Percentiles rank a stretch among this genome's conserved stretches.
Conservation (phyloP, 495 filamentous ascomycete species). For the Penicillium salamii region DNA sequence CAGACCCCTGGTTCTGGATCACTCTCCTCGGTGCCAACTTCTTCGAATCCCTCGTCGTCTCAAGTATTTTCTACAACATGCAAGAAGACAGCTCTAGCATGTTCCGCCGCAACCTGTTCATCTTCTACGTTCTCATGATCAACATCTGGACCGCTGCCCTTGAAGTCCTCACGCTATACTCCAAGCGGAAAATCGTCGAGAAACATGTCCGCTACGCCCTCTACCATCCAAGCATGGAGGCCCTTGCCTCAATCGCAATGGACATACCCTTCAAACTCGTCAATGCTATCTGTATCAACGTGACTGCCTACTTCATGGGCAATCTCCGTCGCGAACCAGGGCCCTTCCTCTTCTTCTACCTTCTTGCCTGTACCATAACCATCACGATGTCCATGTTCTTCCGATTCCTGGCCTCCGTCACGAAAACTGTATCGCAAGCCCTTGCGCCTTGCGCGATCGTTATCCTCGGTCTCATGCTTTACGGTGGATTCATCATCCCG, state of each 20-base stretch:
- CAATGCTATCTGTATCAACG: constrained; percentile 35
- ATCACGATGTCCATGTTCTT: constrained; percentile 71
- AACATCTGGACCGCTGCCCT: no score
- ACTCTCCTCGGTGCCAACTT: no score
- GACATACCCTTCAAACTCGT: constrained; percentile 49
- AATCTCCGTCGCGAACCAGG: constrained; percentile 47
- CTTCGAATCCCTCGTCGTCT: no score
- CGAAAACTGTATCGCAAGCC: constrained; percentile 71
- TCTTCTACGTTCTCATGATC: no score
- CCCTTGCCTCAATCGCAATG: constrained; percentile 43
- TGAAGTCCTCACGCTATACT: constrained; percentile 53
- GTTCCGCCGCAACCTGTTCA: no score
- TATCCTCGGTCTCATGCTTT: constrained; percentile 68
- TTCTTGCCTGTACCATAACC: constrained; percentile 61
- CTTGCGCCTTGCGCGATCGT: constrained; percentile 76
- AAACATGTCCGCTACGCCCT: constrained; percentile 55
- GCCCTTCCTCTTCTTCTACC: constrained; percentile 71
- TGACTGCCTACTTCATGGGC: constrained; percentile 49
- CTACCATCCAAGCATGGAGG: constrained; percentile 54
- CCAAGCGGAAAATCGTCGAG: constrained; percentile 52
- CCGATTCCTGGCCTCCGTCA: constrained; percentile 69
- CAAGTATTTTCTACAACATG: no score
- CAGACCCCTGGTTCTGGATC: no score
- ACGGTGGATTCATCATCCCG: constrained; percentile 80
- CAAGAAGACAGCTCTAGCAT: no score